Base-by-base conservation (phyloP, 2,329 filamentous ascomycete species). In the Cryphonectria carpinicola region DNA sequence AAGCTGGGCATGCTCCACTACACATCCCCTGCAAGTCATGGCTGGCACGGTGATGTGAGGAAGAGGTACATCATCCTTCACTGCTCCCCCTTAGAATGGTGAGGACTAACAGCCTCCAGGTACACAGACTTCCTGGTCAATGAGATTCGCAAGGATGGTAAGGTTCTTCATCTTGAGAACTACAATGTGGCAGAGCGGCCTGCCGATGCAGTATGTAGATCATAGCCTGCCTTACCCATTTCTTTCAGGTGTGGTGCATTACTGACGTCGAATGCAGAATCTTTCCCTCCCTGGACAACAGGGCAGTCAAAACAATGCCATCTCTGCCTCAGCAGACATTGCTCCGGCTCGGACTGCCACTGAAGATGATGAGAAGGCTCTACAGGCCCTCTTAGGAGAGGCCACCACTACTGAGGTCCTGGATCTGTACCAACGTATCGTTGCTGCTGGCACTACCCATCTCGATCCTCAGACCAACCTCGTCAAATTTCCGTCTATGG, bases 41-140 rank as follows among this genome's bases (percentile, higher is more conserved):
- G 79, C 69, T 85, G 83, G 83, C 76, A 77, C 41, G 83, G 82
- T 56, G 82, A 84, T 64, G 79, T 81, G 66, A 81, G 83, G 69
- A 84, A 82, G 73, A 81, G 83, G 83, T 84, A 79, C 64, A 78
- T 71, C n/a, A 41, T 37, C 7, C 25, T 41, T 28, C 56, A 14
- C 32, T 41, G 69, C 86, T 39, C 25, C 28, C 25, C 43, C 37
- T 11, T 1, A 28, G 25, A 43, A 25, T 43, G 5, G 10, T 10
- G 28, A 73, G 76, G 56, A 74, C 70, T 25, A 13, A 62, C 25
- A 35, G 11, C 5, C 10, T 62, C 14, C 39, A 89, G 93, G 74
- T 98, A 95, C 80, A 95, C 94, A 4, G 95, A 98, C 79, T 98
- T 98, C 76, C 85, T 96, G 75, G 95, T 98, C 76, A 95, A 97